A percentile compares a stretch with the other conserved stretches of the same genome.
These are phyloP conservation scores for Neopestalotiopsis sp. DNA, from an alignment of 2,329 filamentous ascomycete species.

Conservation along the genomic window DNA sequence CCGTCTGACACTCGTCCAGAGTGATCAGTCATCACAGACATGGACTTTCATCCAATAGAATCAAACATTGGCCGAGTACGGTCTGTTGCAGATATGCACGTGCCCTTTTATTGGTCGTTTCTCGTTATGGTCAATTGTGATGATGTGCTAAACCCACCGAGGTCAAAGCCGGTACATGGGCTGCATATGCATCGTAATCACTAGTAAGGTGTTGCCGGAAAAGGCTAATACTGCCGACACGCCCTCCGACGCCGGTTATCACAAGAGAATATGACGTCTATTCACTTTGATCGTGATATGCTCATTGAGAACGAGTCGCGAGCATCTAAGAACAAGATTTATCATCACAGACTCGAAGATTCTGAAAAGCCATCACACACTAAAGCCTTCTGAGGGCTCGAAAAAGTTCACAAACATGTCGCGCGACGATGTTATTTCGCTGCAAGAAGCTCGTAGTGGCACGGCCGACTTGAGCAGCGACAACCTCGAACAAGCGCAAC, in stretches of 20 bases:
- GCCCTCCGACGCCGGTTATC: conserved; percentile 5
- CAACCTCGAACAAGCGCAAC: conserved; percentile 15
- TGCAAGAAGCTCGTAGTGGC: background rate
- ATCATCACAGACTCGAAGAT: background rate
- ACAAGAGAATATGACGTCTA: background rate
- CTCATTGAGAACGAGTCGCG: background rate
- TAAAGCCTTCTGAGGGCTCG: background rate
- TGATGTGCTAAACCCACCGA: background rate
- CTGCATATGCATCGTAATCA: too few relatives aligned
- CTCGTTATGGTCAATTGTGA: background rate
- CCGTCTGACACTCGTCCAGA: background rate
- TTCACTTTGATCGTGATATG: background rate
- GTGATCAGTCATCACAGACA: background rate
- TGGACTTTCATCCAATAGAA: background rate
- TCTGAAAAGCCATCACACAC: background rate
- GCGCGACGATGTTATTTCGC: background rate
- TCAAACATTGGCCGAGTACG: background rate
- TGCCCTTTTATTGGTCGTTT: background rate
- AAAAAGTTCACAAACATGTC: background rate
- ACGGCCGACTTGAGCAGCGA: background rate
- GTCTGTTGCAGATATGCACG: background rate
- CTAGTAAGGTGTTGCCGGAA: background rate
- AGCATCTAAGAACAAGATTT: background rate
- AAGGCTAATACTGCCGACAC: background rate
- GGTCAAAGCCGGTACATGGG: background rate